Evolutionary conservation across 805 yeast species (phyloP), one percentile per base, ranked within the genome.

Genomic region (Zygotorulaspora chibaensis): DNA sequence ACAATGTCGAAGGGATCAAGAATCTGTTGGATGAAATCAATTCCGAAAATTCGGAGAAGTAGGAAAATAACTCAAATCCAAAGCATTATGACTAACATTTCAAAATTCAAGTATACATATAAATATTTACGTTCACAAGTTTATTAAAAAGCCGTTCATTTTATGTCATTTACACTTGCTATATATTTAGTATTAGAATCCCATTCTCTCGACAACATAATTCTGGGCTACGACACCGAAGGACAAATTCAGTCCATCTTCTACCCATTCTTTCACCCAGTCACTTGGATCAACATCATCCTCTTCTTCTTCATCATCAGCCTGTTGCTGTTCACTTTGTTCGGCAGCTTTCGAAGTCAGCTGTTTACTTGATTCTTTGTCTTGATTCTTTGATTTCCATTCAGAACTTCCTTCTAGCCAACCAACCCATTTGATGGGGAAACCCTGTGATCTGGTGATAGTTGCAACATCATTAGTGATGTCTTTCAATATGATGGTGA

Each of bases 161-260:
- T 27, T 28, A 10, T 38, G 5, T 26, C 15, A 26, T 13, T 16
- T 38, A 25, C n/a, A 15, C 13, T 38, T 8, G 7, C 4, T 20
- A 20, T 20, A 20, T 20, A 20, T 17, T 20, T 6, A 11, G n/a
- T 15, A 12, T 51, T 35, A 56, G 35, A 59, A 53, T 7, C 65
- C 67, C 68, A 93, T 93, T 66, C 99, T 77, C 64, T 81, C 83
- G 38, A 90, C 81, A 38, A 93, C 95, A 63, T 93, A 93, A 59
- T 82, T 79, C 65, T 93, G 98, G 1, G 97, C 96, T 28, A 87
- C 70, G 1, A 87, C 84, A 13, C 96, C 98, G 53, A 93, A 78
- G 13, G 88, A 74, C 51, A 89, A 74, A 15, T 80, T 80, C 42
- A 93, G 71, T 0, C 96, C 95, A 53, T 81, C 83, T 57, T 80